Conservation (phyloP, 23 red algal genomes). For the Gracilaria caudata region DNA sequence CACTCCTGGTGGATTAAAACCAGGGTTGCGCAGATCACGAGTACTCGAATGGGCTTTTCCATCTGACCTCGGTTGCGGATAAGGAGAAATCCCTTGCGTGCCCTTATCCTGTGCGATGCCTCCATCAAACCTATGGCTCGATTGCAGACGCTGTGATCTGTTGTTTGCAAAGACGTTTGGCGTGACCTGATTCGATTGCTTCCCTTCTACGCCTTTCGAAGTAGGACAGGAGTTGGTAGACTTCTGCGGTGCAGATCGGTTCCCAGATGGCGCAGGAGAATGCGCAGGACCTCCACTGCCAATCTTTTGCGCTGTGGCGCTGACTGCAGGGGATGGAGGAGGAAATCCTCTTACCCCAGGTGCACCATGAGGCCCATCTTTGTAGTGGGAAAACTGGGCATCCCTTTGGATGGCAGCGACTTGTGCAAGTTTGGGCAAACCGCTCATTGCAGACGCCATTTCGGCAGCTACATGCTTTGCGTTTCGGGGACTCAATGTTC, state of each 20-base stretch:
- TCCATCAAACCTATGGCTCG: background rate
- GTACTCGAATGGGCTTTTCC: background rate
- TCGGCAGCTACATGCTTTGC: background rate
- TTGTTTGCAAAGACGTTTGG: background rate
- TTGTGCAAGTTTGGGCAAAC: conserved; percentile 25
- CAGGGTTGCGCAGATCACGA: background rate
- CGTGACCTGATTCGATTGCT: background rate
- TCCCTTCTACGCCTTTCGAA: background rate
- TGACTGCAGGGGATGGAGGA: background rate
- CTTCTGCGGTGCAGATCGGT: background rate
- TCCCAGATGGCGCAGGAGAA: background rate
- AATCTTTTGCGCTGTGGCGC: background rate
- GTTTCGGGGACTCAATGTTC: background rate
- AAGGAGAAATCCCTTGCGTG: background rate
- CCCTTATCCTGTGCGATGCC: background rate
- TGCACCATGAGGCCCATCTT: background rate
- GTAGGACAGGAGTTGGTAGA: background rate
- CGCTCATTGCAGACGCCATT: conserved; percentile 20
- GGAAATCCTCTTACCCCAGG: background rate
- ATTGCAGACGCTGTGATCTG: background rate
- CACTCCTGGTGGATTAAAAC: background rate
- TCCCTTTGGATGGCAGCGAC: background rate
- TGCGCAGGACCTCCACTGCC: background rate
- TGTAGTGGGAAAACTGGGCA: background rate
- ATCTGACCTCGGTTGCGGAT: background rate